A percentile compares a stretch with the other conserved stretches of the same genome.
These are phyloP conservation scores for Oryza glaberrima DNA, from an alignment of 176 grass and related monocot genomes.

Conservation along the genomic window DNA sequence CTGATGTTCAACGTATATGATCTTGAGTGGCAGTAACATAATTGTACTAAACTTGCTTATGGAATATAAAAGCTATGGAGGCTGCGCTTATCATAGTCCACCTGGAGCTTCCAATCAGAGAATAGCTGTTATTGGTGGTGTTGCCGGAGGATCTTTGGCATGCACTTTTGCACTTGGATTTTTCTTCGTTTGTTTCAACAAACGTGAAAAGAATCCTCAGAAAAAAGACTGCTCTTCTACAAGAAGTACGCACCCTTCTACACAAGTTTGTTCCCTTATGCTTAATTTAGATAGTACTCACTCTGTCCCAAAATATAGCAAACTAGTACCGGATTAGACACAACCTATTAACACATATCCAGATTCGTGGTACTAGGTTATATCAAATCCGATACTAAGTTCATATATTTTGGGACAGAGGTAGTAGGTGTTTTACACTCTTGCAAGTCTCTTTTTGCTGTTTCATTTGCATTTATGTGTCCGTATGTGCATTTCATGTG, in stretches of 20 bases:
- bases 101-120: conserved; percentile 31
- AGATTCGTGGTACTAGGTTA: too few species aligned
- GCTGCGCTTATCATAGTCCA: conserved; percentile 36
- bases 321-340: too few species aligned
- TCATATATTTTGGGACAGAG: too few species aligned
- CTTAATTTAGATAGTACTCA: conserved; percentile 13
- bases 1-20: conserved; percentile 17
- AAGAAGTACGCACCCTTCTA: conserved; percentile 47
- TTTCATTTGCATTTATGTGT: background rate
- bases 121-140: conserved; percentile 41
- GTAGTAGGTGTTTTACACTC: conserved; percentile 24
- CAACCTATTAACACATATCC: too few species aligned
- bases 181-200: conserved; percentile 61
- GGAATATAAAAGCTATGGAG: conserved; percentile 51
- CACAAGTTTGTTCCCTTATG: background rate
- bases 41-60: conserved; percentile 17
- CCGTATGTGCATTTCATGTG: background rate
- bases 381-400: too few species aligned
- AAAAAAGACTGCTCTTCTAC: conserved; percentile 55
- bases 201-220: conserved; percentile 43
- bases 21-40: conserved; percentile 17
- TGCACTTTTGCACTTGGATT: conserved; percentile 58
- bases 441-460: background rate
- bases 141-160: conserved; percentile 70
- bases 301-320: too few species aligned